Evolutionary conservation across 1,284 basidiomycete species (phyloP), one percentile per base, ranked within the genome.

Genomic region (Takashimella koratensis): DNA sequence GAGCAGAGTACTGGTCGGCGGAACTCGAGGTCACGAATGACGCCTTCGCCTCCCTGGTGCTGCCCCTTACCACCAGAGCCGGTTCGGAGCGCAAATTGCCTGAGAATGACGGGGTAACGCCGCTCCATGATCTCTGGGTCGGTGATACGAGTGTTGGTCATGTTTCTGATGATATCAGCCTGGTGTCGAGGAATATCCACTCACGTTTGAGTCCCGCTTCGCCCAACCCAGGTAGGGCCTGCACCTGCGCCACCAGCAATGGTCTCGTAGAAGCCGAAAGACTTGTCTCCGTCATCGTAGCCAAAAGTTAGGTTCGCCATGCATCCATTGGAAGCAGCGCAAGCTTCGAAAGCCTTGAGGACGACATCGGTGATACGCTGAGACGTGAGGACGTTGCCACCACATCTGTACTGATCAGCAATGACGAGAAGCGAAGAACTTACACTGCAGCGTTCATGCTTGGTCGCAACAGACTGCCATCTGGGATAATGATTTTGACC

Each of bases 331-430:
- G 87, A 90, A 0, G 93, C 94, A 8, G 93, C 90, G 49, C 86
- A 89, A 0, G 92, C 94, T 54, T 87, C 81, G 79, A 98, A 98
- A 0, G 94, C 93, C 65, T 87, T 87, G 46, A 98, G 79, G 3
- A 97, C 90, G 0, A 95, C 91, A 68, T 97, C 95, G 0, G 95
- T 93, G 54, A 98, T 89, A 11, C 94, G 82, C 72, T 97, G 94
- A 12, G 86, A 88, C 0, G 93, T 94, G 82, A 59, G 64, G 53
- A 54, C 53, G 53, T 60, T 60, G 86, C 87, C 93, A 20, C 88
- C 92, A 59, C 91, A 94, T n/a, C n/a, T n/a, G n/a, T n/a, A n/a
- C n/a, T n/a, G n/a, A n/a, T n/a, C n/a, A n/a, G n/a, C n/a, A n/a
- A n/a, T n/a, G n/a, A n/a, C n/a, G n/a, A n/a, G n/a, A n/a, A n/a